Evolutionary conservation across 2,329 filamentous ascomycete species (phyloP), one percentile per base, ranked within the genome.

Genomic region (Hymenoscyphus scutula): DNA sequence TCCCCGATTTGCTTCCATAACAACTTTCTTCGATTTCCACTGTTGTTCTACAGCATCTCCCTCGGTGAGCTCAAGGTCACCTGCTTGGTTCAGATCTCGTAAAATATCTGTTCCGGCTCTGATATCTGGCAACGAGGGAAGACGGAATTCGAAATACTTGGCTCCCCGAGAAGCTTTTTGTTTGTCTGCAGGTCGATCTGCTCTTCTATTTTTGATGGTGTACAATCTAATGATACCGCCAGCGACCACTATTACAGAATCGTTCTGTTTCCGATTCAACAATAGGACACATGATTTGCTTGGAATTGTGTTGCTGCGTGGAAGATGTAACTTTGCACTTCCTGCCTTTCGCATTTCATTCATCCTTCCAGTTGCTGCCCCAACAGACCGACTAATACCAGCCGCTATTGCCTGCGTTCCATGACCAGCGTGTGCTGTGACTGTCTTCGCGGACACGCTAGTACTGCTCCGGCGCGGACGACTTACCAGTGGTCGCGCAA

Each of bases 371-470:
- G 88, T 89, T 72, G 88, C 72, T 45, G 73, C 89, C 48, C 87
- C 88, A 30, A 92, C 82, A 3, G 89, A 91, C 72, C 86, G 87
- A 72, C 86, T 90, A 65, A 93, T 87, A 54, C 88, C 89, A 57
- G 87, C 87, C 60, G 89, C 89, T 60, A 93, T 82, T 10, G 89
- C 87, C 67, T 91, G 88, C 5, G 88, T 87, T 11, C 89, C 87
- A 69, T 91, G 88, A 5, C 88, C 86, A 27, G 86, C 86, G 62
- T 85, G 85, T 25, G 70, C 69, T 59, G 71, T 71, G 29, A 74
- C 67, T 34, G 69, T 69, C 54, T 69, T 69, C 53, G 69, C 69
- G 29, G 72, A 71, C 23, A 73, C 66, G 34, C 70, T 69, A 29
- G 66, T 67, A 61, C 72, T 74, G 57, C 71, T 73, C 65, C 72